These are phyloP conservation scores for Cutaneotrichosporon sp. DNA, from an alignment of 1,284 basidiomycete genomes.

Conservation along the genomic window DNA sequence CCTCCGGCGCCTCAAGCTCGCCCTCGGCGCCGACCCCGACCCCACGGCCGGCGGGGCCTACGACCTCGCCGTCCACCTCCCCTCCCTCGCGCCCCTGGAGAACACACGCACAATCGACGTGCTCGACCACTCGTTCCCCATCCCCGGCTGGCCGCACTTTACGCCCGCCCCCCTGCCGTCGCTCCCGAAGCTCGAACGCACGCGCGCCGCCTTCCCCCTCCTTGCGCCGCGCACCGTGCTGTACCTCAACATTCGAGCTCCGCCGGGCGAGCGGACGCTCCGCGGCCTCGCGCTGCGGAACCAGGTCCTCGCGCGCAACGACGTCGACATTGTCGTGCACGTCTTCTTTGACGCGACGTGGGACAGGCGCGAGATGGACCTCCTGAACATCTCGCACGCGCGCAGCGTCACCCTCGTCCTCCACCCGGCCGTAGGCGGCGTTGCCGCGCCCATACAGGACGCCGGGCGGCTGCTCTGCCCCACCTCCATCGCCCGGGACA, in stretches of 20 bases:
- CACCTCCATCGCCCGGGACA: not conserved
- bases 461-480: not conserved
- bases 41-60: not conserved
- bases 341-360: not conserved
- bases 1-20: not conserved
- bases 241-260: constrained; percentile 3
- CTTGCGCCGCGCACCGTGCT: not conserved
- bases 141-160: not conserved
- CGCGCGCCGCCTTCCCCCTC: not conserved
- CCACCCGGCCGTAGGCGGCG: not conserved
- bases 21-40: not conserved
- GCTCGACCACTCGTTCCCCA: constrained; percentile 2
- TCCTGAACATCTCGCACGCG: not conserved
- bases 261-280: not conserved
- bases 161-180: not conserved
- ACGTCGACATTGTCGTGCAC: not conserved
- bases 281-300: not conserved
- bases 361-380: not conserved
- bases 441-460: not conserved
- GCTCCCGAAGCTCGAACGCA: not conserved
- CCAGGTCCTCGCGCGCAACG: not conserved
- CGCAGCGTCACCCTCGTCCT: not conserved
- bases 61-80: not conserved
- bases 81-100: not conserved
- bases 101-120: not conserved